A percentile compares a stretch with the other conserved stretches of the same genome.
These are phyloP conservation scores for Neostapfia colusana DNA, from an alignment of 176 grass and related monocot species.

Conservation along the genomic window DNA sequence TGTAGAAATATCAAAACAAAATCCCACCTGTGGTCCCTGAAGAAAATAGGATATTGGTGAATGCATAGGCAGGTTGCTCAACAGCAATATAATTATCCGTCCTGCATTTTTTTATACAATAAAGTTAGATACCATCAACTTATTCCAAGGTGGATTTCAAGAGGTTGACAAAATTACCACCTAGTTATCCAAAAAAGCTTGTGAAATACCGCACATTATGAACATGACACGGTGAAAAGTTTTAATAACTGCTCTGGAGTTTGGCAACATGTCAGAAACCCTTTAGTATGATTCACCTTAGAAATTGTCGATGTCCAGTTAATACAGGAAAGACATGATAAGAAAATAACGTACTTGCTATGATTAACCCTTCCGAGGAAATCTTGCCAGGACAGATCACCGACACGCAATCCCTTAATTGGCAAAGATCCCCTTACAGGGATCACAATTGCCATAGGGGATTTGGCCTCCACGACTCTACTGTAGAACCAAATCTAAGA, in stretches of 20 bases:
- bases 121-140: conserved; percentile 8
- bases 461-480: conserved; percentile 83
- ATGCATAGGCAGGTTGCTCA: conserved; percentile 69
- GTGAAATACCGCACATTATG: neutral
- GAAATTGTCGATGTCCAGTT: neutral
- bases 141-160: conserved; percentile 3
- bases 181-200: neutral
- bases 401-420: conserved; percentile 57
- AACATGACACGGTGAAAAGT: conserved; percentile 1
- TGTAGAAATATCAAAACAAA: conserved; percentile 20
- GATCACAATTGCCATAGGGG: conserved; percentile 74
- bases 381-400: conserved; percentile 84
- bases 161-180: neutral
- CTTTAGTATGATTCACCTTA: neutral
- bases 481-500: conserved; percentile 53
- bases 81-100: conserved; percentile 52
- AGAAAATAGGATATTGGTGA: conserved; percentile 90
- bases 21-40: conserved; percentile 87
- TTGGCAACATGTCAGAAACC: neutral
- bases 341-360: conserved; percentile 52
- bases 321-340: conserved; percentile 17
- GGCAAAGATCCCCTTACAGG: conserved; percentile 58
- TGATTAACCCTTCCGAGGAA: conserved; percentile 67
- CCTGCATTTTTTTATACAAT: conserved; percentile 52
- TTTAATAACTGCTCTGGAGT: neutral